These are phyloP conservation scores for Xylariaceae sp. DNA, from an alignment of 2,329 filamentous ascomycete species.

Conservation along the genomic window DNA sequence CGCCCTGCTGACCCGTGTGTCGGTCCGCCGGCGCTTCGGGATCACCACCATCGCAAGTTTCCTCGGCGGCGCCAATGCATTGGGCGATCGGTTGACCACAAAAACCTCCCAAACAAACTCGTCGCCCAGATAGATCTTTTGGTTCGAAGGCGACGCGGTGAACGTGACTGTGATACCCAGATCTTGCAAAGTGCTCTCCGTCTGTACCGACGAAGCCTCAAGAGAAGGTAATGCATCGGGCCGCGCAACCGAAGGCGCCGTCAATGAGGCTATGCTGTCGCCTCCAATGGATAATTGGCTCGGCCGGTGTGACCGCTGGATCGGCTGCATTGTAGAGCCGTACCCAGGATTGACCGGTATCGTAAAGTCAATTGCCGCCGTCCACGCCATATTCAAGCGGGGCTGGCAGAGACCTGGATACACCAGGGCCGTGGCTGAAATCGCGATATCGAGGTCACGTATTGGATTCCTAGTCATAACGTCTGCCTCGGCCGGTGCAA, in stretches of 20 bases:
- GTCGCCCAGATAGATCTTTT: constrained; percentile 50
- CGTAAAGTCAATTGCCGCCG: constrained; percentile 61
- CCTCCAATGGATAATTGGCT: constrained; percentile 57
- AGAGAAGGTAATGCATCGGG: constrained; percentile 54
- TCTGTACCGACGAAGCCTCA: constrained; percentile 42
- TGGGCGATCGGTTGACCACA: constrained; percentile 60
- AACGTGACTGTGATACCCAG: constrained; percentile 73
- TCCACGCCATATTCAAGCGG: constrained; percentile 58
- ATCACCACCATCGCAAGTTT: constrained; percentile 65
- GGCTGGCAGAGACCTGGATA: constrained; percentile 52
- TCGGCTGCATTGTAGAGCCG: constrained; percentile 47
- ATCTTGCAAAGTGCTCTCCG: constrained; percentile 44
- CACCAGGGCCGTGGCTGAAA: constrained; percentile 52
- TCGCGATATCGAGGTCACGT: constrained; percentile 50
- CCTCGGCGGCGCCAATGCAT: constrained; percentile 38
- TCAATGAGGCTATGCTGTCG: constrained; percentile 45
- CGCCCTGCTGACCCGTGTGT: constrained; percentile 44
- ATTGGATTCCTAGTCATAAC: constrained; percentile 36
- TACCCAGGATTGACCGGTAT: constrained; percentile 57
- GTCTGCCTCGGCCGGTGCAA: constrained; percentile 45
- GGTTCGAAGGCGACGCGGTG: constrained; percentile 45
- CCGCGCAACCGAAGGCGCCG: constrained; percentile 48
- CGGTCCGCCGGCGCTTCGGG: constrained; percentile 54
- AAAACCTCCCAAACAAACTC: constrained; percentile 67
- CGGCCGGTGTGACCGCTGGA: constrained; percentile 54